Evolutionary conservation across 2,329 filamentous ascomycete species (phyloP).

Genomic region (Akanthomyces dipterigenus): DNA sequence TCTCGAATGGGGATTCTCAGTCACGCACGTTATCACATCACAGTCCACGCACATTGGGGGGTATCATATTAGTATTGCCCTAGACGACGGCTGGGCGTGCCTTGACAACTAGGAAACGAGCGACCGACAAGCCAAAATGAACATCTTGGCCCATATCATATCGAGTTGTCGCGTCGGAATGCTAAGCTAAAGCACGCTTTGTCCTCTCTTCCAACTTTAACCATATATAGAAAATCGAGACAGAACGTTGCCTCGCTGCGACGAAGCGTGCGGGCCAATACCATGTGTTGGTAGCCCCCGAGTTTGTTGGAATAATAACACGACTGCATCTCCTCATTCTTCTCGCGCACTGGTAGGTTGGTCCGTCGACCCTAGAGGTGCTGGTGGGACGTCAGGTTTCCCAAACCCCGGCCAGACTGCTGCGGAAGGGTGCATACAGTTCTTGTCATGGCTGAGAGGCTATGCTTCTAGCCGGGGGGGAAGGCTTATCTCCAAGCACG

Average conservation of each 20-base stretch:
- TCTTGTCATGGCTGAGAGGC: slow-evolving; percentile 13
- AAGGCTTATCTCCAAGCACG: slow-evolving; percentile 14
- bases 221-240: neutral
- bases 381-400: slow-evolving; percentile 20
- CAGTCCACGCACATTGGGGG: neutral
- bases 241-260: neutral
- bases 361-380: slow-evolving; percentile 15
- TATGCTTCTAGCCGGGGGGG: slow-evolving; percentile 6
- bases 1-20: too few species aligned
- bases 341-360: slow-evolving; percentile 23
- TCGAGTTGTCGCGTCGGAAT: slow-evolving; percentile 16
- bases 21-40: neutral
- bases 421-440: neutral
- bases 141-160: slow-evolving; percentile 24
- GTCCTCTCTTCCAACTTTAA: neutral
- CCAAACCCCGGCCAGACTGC: slow-evolving; percentile 21
- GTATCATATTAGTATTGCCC: slow-evolving; percentile 19
- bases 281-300: neutral
- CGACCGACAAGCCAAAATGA: slow-evolving; percentile 28
- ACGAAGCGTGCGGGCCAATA: neutral
- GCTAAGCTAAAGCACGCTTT: slow-evolving; percentile 8
- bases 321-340: slow-evolving; percentile 1
- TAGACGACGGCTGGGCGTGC: slow-evolving; percentile 30
- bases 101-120: slow-evolving; percentile 24
- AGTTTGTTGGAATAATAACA: slow-evolving; percentile 15